Percentiles rank a stretch among this genome's conserved stretches.
phyloP scores from a whole-genome alignment of 1,284 basidiomycete genomes.

The Marasmius sp. region DNA sequence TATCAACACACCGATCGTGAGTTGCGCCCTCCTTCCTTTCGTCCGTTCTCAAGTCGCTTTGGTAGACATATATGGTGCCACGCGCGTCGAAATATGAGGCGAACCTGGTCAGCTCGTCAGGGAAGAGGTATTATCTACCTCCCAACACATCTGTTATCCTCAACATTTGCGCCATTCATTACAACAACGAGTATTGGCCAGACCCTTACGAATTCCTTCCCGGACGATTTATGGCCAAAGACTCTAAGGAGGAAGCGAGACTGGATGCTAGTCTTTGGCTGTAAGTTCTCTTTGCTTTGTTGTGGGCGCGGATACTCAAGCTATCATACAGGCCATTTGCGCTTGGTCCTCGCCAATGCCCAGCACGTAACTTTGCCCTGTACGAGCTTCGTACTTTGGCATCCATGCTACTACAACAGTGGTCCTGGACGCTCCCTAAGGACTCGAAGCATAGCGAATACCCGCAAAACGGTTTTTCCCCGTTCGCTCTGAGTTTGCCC shows the following conservation, averaged over 20 bases:
- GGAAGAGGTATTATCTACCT: slow-evolving; percentile 19
- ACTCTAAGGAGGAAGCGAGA: not conserved
- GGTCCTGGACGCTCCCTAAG: slow-evolving; percentile 26
- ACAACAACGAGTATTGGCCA: slow-evolving; percentile 23
- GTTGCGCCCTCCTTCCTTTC: slow-evolving; percentile 4
- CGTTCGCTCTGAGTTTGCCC: slow-evolving; percentile 20
- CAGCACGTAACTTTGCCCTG: slow-evolving; percentile 30
- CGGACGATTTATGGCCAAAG: slow-evolving; percentile 18
- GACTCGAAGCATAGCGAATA: slow-evolving; percentile 23
- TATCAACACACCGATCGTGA: slow-evolving; percentile 28
- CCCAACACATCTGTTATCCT: slow-evolving; percentile 24
- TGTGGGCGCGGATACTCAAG: slow-evolving; percentile 1
- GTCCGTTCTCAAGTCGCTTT: not conserved
- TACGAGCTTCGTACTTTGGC: slow-evolving; percentile 30
- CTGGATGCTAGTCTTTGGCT: not conserved
- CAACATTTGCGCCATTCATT: slow-evolving; percentile 29
- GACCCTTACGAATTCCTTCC: slow-evolving; percentile 20
- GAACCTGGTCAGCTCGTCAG: slow-evolving; percentile 14
- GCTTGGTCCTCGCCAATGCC: slow-evolving; percentile 26
- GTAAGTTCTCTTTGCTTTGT: not conserved
- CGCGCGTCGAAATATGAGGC: slow-evolving; percentile 17
- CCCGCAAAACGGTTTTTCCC: slow-evolving; percentile 30
- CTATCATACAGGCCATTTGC: not conserved
- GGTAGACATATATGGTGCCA: slow-evolving; percentile 22
- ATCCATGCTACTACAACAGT: slow-evolving; percentile 28